Evolutionary conservation across 2,329 filamentous ascomycete genomes (phyloP).

Genomic region (Fusarium sp.): DNA sequence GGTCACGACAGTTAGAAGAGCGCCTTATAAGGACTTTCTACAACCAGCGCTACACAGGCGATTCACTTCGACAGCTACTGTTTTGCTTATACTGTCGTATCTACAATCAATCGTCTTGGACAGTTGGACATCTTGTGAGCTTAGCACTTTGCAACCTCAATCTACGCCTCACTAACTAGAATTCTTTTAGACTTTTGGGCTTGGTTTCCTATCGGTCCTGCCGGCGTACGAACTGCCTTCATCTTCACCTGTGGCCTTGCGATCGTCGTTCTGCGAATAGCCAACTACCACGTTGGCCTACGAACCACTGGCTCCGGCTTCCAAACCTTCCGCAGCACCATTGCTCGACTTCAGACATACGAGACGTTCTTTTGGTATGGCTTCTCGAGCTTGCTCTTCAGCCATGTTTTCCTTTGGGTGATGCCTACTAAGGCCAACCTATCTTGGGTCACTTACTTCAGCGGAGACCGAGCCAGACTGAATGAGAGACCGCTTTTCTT

Average conservation of each 20-base stretch:
- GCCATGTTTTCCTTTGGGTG: conserved; percentile 83
- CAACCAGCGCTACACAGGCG: conserved; percentile 89
- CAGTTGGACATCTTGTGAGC: conserved; percentile 76
- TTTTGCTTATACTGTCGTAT: conserved; percentile 80
- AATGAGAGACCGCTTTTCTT: conserved; percentile 91
- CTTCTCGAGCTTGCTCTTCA: conserved; percentile 83
- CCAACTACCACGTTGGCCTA: conserved; percentile 80
- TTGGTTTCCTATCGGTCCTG: conserved; percentile 84
- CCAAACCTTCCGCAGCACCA: conserved; percentile 70
- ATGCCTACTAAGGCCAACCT: conserved; percentile 71
- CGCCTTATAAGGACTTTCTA: conserved; percentile 87
- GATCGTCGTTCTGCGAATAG: conserved; percentile 87
- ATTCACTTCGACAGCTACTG: conserved; percentile 81
- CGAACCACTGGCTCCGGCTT: conserved; percentile 78
- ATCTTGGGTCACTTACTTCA: conserved; percentile 78
- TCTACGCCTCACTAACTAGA: conserved; percentile 6
- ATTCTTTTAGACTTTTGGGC: conserved; percentile 77
- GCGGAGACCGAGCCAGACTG: conserved; percentile 77
- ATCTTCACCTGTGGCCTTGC: conserved; percentile 82
- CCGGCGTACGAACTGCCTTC: conserved; percentile 79
- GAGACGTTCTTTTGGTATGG: conserved; percentile 82
- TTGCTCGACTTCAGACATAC: conserved; percentile 70
- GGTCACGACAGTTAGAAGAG: conserved; percentile 65
- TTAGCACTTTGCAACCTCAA: neutral
- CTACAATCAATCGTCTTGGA: conserved; percentile 77